Percentiles rank a stretch among this genome's conserved stretches.
phyloP scores from a whole-genome alignment of 495 filamentous ascomycete species.

The Penicillium simplicissimum region DNA sequence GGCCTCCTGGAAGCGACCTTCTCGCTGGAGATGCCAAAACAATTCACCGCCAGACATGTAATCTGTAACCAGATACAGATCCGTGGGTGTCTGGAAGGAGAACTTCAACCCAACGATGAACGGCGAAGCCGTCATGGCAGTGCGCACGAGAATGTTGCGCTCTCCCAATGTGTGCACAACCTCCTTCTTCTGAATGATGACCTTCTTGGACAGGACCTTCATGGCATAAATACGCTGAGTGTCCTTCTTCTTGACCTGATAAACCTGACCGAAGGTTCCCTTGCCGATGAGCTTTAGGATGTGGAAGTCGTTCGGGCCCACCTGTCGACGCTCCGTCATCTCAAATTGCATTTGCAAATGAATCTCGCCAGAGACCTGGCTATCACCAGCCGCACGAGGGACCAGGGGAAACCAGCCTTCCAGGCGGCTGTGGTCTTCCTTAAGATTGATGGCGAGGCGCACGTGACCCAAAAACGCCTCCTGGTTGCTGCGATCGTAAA shows the following conservation, averaged over 20 bases:
- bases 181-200: slow-evolving; percentile 99
- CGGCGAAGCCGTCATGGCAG: slow-evolving; percentile 90
- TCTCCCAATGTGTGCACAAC: slow-evolving; percentile 96
- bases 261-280: slow-evolving; percentile 99
- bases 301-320: slow-evolving; percentile 95
- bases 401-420: slow-evolving; percentile 86
- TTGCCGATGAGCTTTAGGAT: slow-evolving; percentile 96
- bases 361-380: slow-evolving; percentile 86
- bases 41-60: slow-evolving; percentile 99
- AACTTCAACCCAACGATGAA: slow-evolving; percentile 99
- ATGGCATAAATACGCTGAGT: slow-evolving; percentile 96
- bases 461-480: slow-evolving; percentile 94
- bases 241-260: slow-evolving; percentile 98
- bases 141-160: slow-evolving; percentile 94
- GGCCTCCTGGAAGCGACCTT: slow-evolving; percentile 91
- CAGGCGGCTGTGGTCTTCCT: slow-evolving; percentile 65
- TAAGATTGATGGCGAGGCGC: slow-evolving; percentile 66
- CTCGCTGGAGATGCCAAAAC: slow-evolving; percentile 98
- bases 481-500: slow-evolving; percentile 83
- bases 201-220: slow-evolving; percentile 99
- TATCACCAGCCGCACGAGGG: slow-evolving; percentile 61
- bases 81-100: slow-evolving; percentile 96
- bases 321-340: slow-evolving; percentile 86
- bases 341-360: slow-evolving; percentile 84
- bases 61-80: slow-evolving; percentile 97